These are phyloP conservation scores for Coemansia sp. DNA, from an alignment of 192 early-diverging fungal genomes.

Conservation along the genomic window DNA sequence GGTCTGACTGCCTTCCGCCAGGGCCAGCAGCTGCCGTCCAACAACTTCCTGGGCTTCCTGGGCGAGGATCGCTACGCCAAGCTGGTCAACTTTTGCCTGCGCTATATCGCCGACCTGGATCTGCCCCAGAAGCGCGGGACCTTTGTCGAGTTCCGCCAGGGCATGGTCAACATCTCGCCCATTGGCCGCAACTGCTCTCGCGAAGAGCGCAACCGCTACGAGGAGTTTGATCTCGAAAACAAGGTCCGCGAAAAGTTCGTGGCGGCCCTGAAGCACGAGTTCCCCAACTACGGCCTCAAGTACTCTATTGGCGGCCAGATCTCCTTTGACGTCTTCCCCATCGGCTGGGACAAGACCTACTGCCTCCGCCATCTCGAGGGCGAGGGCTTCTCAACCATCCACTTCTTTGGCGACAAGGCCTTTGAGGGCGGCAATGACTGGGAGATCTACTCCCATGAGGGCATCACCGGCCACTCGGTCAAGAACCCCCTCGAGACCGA, in stretches of 20 bases:
- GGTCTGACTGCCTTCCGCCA: conserved; percentile 88
- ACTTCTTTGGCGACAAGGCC: conserved; percentile 99
- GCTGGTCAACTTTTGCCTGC: conserved; percentile 87
- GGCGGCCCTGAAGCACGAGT: conserved; percentile 68
- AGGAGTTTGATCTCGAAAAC: conserved; percentile 81
- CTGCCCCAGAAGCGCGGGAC: conserved; percentile 95
- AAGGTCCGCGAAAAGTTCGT: conserved; percentile 85
- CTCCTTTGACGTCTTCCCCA: conserved; percentile 98
- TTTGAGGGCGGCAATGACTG: conserved; percentile 96
- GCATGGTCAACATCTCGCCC: conserved; percentile 98
- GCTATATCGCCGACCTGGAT: conserved; percentile 92
- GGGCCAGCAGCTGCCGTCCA: conserved; percentile 52
- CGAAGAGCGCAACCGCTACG: conserved; percentile 87
- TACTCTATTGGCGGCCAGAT: conserved; percentile 99
- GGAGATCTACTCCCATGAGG: conserved; percentile 84
- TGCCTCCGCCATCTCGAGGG: conserved; percentile 84
- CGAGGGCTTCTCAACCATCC: conserved; percentile 83
- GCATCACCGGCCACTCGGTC: conserved; percentile 81
- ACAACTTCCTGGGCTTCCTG: conserved; percentile 87
- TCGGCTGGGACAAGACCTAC: conserved; percentile 99
- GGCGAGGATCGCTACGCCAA: conserved; percentile 92
- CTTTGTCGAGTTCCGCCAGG: conserved; percentile 97
- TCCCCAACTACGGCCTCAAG: conserved; percentile 79
- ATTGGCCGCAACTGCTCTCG: conserved; percentile 92
- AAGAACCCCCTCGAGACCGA: conserved; percentile 79